A percentile compares a stretch with the other conserved stretches of the same genome.
Conservation (phyloP, 2,329 filamentous ascomycete species). For the Aphanocladium album region DNA sequence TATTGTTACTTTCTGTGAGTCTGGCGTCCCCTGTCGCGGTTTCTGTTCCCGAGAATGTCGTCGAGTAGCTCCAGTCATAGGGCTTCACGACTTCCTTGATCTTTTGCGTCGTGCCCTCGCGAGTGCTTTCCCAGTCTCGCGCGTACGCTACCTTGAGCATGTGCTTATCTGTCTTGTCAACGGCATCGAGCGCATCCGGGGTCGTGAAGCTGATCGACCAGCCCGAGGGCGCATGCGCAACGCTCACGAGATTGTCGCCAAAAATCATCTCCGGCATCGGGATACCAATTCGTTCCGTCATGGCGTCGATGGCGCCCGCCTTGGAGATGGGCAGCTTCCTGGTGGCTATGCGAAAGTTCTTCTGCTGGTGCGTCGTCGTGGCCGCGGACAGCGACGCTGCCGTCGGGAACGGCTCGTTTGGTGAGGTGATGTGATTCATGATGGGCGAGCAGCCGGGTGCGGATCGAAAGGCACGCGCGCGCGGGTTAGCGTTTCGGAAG, state of each 20-base stretch:
- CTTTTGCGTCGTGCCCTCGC: constrained; percentile 73
- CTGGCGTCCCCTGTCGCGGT: constrained; percentile 18
- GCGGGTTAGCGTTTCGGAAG: background rate
- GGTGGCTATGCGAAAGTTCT: constrained; percentile 69
- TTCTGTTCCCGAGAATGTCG: constrained; percentile 71
- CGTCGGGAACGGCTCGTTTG: constrained; percentile 51
- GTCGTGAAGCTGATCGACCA: constrained; percentile 82
- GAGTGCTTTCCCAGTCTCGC: constrained; percentile 66
- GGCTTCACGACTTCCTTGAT: constrained; percentile 94
- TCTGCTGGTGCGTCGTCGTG: constrained; percentile 54
- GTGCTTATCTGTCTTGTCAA: constrained; percentile 86
- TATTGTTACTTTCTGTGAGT: constrained; percentile 28
- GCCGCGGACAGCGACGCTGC: constrained; percentile 45
- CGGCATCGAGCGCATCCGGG: constrained; percentile 78
- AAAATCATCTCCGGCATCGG: constrained; percentile 98
- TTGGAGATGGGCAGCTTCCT: constrained; percentile 95
- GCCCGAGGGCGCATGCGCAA: constrained; percentile 67
- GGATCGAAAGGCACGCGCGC: background rate
- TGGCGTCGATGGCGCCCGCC: constrained; percentile 79
- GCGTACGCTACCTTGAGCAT: constrained; percentile 96
- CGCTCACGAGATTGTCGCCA: constrained; percentile 79
- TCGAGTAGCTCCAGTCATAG: constrained; percentile 98
- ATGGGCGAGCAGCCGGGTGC: constrained; percentile 10
- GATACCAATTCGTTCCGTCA: constrained; percentile 75
- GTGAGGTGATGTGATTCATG: constrained; percentile 37